Evolutionary conservation across 2,329 filamentous ascomycete genomes (phyloP), one percentile per base, ranked within the genome.

Genomic region (Thielaviopsis populi): DNA sequence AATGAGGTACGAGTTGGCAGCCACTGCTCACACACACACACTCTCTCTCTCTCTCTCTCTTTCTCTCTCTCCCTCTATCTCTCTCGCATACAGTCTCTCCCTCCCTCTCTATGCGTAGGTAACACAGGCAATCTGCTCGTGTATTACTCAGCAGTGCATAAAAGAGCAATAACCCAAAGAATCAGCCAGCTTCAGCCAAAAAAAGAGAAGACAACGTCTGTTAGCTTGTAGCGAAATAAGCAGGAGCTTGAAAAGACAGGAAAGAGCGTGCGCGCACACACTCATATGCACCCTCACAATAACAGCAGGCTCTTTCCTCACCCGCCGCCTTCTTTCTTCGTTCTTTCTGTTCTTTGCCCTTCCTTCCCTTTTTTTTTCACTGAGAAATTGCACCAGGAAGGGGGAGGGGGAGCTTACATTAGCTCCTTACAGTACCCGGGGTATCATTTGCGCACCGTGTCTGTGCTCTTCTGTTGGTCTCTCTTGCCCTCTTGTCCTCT

Each of bases 321-420:
- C 8, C 33, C 33, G 33, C 33, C 8, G 33, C 33, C 33, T 37
- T 37, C 33, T 46, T 15, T 8, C 42, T 46, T 17, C 15, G 15
- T 19, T 46, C 42, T 46, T 46, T 46, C 15, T 17, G n/a, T 46
- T 19, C 42, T n/a, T n/a, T 40, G 30, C 30, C 30, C 3, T 33
- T 33, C 30, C 30, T 33, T 48, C 15, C 19, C 40, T 37, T 30
- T 24, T 59, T 30, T n/a, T 19, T 42, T 22, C 37, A 11, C n/a
- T 53, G 19, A 43, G 22, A 53, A 54, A 54, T 61, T 61, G 33
- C 33, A 43, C 30, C 40, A 61, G 37, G 59, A 60, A 43, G 19
- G 33, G 22, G 58, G 11, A 60, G 33, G 22, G 58, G 11, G 43
- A 42, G 58, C 53, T 33, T 56, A 27, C 53, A 56, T 37, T 37